phyloP scores from a whole-genome alignment of 441 rosid genomes.

The Brassica hybrid region DNA sequence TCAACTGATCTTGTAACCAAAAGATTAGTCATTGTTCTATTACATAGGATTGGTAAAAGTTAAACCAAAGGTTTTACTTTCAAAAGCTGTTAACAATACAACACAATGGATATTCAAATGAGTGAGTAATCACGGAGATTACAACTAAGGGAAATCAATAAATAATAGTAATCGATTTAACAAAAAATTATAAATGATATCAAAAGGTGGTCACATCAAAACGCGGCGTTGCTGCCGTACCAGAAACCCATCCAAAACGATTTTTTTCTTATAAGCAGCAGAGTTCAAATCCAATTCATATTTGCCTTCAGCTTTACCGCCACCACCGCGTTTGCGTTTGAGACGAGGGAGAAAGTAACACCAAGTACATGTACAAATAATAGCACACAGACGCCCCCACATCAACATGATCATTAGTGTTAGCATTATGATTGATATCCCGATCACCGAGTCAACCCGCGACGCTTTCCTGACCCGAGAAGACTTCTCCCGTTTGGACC shows the following conservation, averaged over 20 bases:
- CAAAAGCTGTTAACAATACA: background rate
- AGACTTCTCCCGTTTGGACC: slow-evolving; percentile 16
- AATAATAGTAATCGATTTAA: no score
- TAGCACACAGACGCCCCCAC: slow-evolving; percentile 82
- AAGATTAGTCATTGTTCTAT: background rate
- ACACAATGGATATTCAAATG: background rate
- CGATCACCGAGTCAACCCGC: slow-evolving; percentile 52
- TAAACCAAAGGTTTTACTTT: no score
- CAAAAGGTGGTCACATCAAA: slow-evolving; percentile 11
- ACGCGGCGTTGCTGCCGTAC: slow-evolving; percentile 36
- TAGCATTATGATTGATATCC: slow-evolving; percentile 60
- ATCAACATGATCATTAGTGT: slow-evolving; percentile 61
- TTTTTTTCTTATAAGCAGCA: slow-evolving; percentile 63
- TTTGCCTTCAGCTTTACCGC: slow-evolving; percentile 10
- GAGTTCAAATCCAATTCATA: slow-evolving; percentile 44
- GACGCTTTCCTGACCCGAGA: slow-evolving; percentile 15
- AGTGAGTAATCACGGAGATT: background rate
- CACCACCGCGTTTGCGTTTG: slow-evolving; percentile 27
- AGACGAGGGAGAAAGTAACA: slow-evolving; percentile 57
- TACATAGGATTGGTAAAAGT: background rate
- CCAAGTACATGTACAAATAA: slow-evolving; percentile 78
- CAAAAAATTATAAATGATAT: background rate
- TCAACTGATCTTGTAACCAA: background rate
- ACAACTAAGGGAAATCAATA: background rate
- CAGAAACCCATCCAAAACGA: slow-evolving; percentile 77